Percentiles rank a stretch among this genome's conserved stretches.
Evolutionary conservation across 1,284 basidiomycete genomes (phyloP).

Genomic region (Pterulicium gracile): DNA sequence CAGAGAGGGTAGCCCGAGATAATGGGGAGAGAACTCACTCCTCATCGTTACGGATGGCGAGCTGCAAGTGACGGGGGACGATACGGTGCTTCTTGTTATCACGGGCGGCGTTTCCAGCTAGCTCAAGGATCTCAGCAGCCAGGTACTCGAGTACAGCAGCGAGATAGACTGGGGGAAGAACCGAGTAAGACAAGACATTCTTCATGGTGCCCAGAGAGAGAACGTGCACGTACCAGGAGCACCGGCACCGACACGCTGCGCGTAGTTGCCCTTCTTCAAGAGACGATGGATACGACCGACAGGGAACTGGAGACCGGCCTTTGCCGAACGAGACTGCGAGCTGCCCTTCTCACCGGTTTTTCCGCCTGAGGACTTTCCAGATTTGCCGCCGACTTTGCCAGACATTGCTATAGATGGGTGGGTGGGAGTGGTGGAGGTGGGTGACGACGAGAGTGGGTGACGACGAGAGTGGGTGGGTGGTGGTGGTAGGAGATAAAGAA

Average conservation of each 20-base stretch:
- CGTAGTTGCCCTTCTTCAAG: slow-evolving; percentile 80
- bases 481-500: slow-evolving; percentile 10
- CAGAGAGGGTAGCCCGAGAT: slow-evolving; percentile 14
- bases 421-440: slow-evolving; percentile 10
- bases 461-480: slow-evolving; percentile 12
- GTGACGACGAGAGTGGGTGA: slow-evolving; percentile 9
- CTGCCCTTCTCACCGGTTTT: slow-evolving; percentile 38
- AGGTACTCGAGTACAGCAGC: slow-evolving; percentile 73
- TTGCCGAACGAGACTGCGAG: slow-evolving; percentile 51
- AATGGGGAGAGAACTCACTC: slow-evolving; percentile 36
- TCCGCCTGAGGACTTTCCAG: slow-evolving; percentile 40
- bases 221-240: slow-evolving; percentile 52
- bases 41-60: slow-evolving; percentile 84
- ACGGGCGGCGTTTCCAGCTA: slow-evolving; percentile 74
- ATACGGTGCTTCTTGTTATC: slow-evolving; percentile 88
- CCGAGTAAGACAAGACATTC: slow-evolving; percentile 6
- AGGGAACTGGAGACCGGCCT: slow-evolving; percentile 66
- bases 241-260: slow-evolving; percentile 68
- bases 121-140: slow-evolving; percentile 79
- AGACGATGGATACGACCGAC: slow-evolving; percentile 89
- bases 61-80: slow-evolving; percentile 82
- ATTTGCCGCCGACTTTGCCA: slow-evolving; percentile 48
- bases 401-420: slow-evolving; percentile 29
- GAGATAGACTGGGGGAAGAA: slow-evolving; percentile 50
- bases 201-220: slow-evolving; percentile 1